Evolutionary conservation across 2,329 filamentous ascomycete species (phyloP), one percentile per base, ranked within the genome.

Genomic region (Polytolypa hystricis): DNA sequence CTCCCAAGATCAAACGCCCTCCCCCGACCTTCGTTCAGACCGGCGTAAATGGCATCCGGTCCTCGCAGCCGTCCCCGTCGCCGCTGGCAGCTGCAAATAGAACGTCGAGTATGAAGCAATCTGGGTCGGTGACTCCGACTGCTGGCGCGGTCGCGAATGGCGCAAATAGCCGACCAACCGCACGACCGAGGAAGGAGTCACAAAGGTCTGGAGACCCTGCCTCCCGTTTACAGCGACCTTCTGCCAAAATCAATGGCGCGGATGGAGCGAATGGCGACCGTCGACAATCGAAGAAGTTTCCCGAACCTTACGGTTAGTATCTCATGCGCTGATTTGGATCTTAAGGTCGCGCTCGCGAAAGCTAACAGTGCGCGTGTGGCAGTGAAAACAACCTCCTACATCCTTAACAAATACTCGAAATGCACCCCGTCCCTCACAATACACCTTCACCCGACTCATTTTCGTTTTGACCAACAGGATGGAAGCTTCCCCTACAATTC

Each of bases 381-480:
- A 86, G 85, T 89, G 29, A 73, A 81, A 55, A 81, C 78, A 19
- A 75, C 79, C 42, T 62, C 72, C 10, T 84, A 91, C 50, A 85
- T 96, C 32, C 68, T 96, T n/a, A 78, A 74, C 49, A 93, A 87
- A 61, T 86, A 81, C 60, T 69, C 67, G 27, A 76, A 72, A 51
- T 70, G 70, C 34, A 75, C 79, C 6, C 87, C 91, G 0, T 96
- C 89, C 3, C 67, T 98, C 16, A 77, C 89, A 34, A 68, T 98
- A 16, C 87, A 95, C 56, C 67, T 98, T 20, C 79, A 95, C 54
- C 71, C 78, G 7, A 85, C 74, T 4, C 81, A 94, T 60, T 96
- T 94, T 55, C 77, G 82, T 40, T 93, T 98, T 62, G 89, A 96
- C 49, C 78, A 86, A 50, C 89, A 95, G 60, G 86, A 94, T 58